Base-by-base conservation (phyloP, 352 stramenopile species). In the Phytophthora brassicae region DNA sequence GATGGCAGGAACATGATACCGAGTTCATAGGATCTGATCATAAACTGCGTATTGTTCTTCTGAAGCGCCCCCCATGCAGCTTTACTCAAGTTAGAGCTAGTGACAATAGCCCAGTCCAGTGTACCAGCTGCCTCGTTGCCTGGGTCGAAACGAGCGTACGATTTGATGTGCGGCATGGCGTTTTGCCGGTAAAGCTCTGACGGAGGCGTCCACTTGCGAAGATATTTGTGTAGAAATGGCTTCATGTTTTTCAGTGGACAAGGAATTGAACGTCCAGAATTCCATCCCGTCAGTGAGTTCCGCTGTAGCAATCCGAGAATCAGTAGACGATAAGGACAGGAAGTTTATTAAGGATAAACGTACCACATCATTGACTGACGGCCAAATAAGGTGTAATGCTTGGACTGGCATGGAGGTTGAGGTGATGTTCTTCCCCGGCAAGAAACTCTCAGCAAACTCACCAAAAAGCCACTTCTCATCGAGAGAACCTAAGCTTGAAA, bases 231-330 rank as follows among this genome's bases (percentile, higher is more conserved):
- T 33, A 94, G 62, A 57, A 94, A 94, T 5, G 83, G 64, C 57
- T 94, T 94, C 74, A 94, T 88, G 58, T 94, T 94, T 55, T 94
- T 94, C 14, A 91, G 53, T 4, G 84, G 72, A 44, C 86, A 94
- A 14, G 86, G 84, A 12, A 94, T 73, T 6, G 86, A 75, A 11
- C 81, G 74, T 2, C 86, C 86, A 19, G 78, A 74, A 31, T 81
- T 80, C 84, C 84, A 94, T n/a, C 86, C 86, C 65, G 92, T 77
- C 22, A 81, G 73, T 24, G 86, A 94, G 49, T 94, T 92, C 39
- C 68, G 75, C 84, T 94, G 38, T 14, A 16, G 55, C 35, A 31
- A 31, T 5, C 11, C 20, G 9, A 45, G 24, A 22, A n/a, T 59
- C 33, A 70, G n/a, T 41, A 38, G 17, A 3, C 56, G 8, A 35